phyloP scores from a whole-genome alignment of 2,329 filamentous ascomycete genomes.

The Coniochaeta ligniaria region DNA sequence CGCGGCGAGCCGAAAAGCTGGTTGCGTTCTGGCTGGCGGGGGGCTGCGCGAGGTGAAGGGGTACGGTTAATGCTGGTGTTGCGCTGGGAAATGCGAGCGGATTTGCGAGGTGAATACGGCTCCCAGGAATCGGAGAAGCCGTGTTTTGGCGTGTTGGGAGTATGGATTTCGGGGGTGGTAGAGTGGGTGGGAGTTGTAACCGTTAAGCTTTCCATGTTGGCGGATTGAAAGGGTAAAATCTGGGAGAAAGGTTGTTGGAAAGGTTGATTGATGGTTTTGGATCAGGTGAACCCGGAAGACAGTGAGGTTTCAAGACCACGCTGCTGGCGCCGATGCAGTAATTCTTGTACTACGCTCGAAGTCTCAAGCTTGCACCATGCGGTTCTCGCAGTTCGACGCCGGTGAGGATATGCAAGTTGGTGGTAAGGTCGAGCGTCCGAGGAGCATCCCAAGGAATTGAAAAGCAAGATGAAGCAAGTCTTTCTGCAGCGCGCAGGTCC shows the following conservation, averaged over 20 bases:
- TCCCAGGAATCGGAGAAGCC: slow-evolving; percentile 64
- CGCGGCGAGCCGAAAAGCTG: slow-evolving; percentile 20
- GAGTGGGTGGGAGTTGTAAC: slow-evolving; percentile 58
- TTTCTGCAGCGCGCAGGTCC: not conserved
- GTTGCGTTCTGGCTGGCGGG: slow-evolving; percentile 15
- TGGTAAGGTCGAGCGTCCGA: not conserved
- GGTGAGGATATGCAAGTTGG: not conserved
- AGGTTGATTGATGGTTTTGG: not conserved
- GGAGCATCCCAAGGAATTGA: not conserved
- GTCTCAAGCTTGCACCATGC: not conserved
- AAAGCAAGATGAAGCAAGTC: not conserved
- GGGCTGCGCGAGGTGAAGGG: slow-evolving; percentile 38
- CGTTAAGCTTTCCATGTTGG: slow-evolving; percentile 27
- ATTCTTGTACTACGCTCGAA: not conserved
- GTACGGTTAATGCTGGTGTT: slow-evolving; percentile 33
- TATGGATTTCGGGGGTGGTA: slow-evolving; percentile 52
- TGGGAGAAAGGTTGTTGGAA: not conserved
- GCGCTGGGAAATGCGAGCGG: slow-evolving; percentile 55
- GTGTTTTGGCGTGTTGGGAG: slow-evolving; percentile 61
- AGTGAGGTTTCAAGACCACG: not conserved
- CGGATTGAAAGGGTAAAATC: not conserved
- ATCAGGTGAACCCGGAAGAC: not conserved
- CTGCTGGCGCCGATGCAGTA: not conserved
- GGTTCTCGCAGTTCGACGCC: not conserved
- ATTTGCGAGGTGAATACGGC: slow-evolving; percentile 66